Evolutionary conservation across 2,329 filamentous ascomycete genomes (phyloP), one percentile per base, ranked within the genome.

Genomic region (Orbilia brochopaga): DNA sequence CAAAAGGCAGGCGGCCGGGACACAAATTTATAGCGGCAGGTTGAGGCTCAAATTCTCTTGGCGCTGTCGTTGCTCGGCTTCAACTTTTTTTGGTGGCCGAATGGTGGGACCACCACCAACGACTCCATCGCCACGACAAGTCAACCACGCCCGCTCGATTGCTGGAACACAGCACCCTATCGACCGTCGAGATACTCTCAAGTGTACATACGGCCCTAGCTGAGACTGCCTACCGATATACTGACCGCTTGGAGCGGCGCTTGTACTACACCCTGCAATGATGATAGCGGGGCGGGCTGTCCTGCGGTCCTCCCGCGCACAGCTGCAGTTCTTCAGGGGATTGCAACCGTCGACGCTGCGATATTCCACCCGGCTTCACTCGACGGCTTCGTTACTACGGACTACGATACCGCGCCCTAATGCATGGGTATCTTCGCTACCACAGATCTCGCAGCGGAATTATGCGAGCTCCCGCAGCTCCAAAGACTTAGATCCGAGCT

Each of bases 241-340:
- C 17, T 13, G 2, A 54, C 50, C 54, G 55, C 55, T 52, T 8
- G 21, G 35, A 32, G 67, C 60, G 60, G 67, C 51, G 30, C 10
- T 40, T 35, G 23, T 11, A 11, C 17, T 42, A 52, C 56, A 61
- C 17, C 48, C 60, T 52, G 67, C 67, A 65, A 65, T 50, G 55
- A 61, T 60, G 40, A 72, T 72, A 61, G 67, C 67, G 67, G 67
- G 67, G 67, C 55, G 60, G 42, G 58, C 62, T 7, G 19, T 66
- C 52, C 58, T 72, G 40, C 67, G 62, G 50, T 35, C 61, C 52
- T 58, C 52, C 44, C 44, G 19, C 15, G n/a, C 17, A 19, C 15
- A 48, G 27, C 30, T 42, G 40, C 60, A 23, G 17, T 56, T 55
- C 23, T 51, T 42, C 6, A 61, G 19, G 4, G 40, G 56, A 17